Conservation (phyloP, 1,139 yeast species). For the Yarrowia galli region DNA sequence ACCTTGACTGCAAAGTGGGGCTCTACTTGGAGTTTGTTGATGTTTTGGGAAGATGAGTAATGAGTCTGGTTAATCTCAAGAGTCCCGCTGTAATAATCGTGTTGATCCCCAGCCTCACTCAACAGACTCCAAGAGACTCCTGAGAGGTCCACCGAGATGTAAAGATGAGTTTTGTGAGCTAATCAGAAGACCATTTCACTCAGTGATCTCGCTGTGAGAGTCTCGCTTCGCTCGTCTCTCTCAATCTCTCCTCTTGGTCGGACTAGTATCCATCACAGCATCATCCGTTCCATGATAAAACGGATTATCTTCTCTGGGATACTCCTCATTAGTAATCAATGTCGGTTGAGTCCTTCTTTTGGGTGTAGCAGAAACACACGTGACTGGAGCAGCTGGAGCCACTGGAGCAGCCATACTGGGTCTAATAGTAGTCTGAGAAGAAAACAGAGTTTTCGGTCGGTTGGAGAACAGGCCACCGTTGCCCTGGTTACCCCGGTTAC, state of each 20-base stretch:
- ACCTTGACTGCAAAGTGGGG: too few relatives aligned
- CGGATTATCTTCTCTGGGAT: conserved; percentile 17
- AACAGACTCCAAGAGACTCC: too few relatives aligned
- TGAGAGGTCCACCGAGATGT: too few relatives aligned
- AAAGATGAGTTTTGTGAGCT: too few relatives aligned
- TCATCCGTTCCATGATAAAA: conserved; percentile 23
- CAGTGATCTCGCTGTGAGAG: too few relatives aligned
- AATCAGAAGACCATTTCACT: too few relatives aligned
- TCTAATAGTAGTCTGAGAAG: background rate
- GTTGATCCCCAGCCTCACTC: too few relatives aligned
- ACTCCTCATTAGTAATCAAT: conserved; percentile 9
- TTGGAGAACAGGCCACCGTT: background rate
- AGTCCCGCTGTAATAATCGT: too few relatives aligned
- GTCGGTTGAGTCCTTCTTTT: conserved; percentile 3
- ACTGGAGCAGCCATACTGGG: conserved; percentile 34
- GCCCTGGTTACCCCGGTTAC: background rate
- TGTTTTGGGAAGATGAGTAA: too few relatives aligned
- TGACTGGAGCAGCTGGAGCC: background rate
- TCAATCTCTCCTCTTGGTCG: background rate
- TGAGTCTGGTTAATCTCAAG: too few relatives aligned
- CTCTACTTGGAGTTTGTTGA: too few relatives aligned
- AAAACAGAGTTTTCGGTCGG: background rate
- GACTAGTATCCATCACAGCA: conserved; percentile 8
- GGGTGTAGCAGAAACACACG: background rate
- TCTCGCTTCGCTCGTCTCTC: background rate